Evolutionary conservation across 1,139 yeast genomes (phyloP).

Genomic region (Scheffersomyces cryptocercus): DNA sequence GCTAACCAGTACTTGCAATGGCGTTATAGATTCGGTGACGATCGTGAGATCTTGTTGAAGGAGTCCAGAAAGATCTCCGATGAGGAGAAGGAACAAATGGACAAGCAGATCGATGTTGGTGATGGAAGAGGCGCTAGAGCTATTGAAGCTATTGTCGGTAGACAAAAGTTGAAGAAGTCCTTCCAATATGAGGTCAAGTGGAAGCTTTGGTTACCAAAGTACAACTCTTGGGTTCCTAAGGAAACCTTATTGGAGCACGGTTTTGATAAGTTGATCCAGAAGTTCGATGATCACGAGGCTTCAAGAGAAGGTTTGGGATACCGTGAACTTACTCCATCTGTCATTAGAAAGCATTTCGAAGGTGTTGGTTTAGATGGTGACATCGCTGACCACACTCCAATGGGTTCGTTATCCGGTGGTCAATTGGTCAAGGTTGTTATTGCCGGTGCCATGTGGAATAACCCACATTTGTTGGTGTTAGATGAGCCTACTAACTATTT

Average conservation of each 20-base stretch:
- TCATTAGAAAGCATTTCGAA: slow-evolving; percentile 93
- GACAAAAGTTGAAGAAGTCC: slow-evolving; percentile 93
- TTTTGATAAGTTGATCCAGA: slow-evolving; percentile 83
- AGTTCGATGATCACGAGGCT: slow-evolving; percentile 97
- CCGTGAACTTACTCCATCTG: slow-evolving; percentile 88
- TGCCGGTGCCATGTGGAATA: slow-evolving; percentile 99
- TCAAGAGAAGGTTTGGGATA: slow-evolving; percentile 98
- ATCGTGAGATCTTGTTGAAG: slow-evolving; percentile 91
- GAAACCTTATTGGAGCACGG: slow-evolving; percentile 80
- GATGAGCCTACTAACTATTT: slow-evolving; percentile 99
- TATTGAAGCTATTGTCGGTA: slow-evolving; percentile 92
- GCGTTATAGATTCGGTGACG: slow-evolving; percentile 98
- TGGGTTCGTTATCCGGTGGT: slow-evolving; percentile 97
- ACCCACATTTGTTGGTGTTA: slow-evolving; percentile 94
- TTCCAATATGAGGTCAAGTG: slow-evolving; percentile 97
- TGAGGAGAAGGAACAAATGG: slow-evolving; percentile 81
- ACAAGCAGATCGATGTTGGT: slow-evolving; percentile 70
- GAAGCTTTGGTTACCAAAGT: slow-evolving; percentile 90
- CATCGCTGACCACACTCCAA: slow-evolving; percentile 95
- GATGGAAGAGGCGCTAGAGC: slow-evolving; percentile 91
- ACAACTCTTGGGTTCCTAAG: slow-evolving; percentile 90
- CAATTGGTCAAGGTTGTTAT: slow-evolving; percentile 97
- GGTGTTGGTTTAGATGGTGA: slow-evolving; percentile 97
- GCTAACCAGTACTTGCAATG: slow-evolving; percentile 97
- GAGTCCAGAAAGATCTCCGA: slow-evolving; percentile 87